Conservation (phyloP, 345 rosid genomes). For the Physaria fendleri region DNA sequence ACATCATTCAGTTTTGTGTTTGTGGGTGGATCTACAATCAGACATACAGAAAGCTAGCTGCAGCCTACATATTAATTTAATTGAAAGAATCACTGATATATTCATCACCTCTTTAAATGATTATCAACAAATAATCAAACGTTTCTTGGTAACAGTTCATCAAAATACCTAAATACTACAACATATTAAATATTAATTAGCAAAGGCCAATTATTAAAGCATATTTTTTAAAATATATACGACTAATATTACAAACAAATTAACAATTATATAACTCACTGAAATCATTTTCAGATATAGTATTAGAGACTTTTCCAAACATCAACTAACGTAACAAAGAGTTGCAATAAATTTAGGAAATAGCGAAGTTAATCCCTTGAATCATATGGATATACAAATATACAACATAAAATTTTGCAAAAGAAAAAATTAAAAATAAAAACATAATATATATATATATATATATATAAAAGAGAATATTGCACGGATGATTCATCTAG, state of each 20-base stretch:
- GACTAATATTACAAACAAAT: neutral
- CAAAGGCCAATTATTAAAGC: neutral
- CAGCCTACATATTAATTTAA: neutral
- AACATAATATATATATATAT: neutral
- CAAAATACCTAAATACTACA: neutral
- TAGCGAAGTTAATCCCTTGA: neutral
- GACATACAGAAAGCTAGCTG: neutral
- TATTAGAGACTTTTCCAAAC: neutral
- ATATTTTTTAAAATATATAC: too few species aligned
- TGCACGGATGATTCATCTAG: neutral
- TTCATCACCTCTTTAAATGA: too few species aligned
- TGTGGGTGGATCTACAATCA: slow-evolving; percentile 18
- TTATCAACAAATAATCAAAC: neutral
- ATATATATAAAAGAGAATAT: neutral
- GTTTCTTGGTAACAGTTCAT: neutral
- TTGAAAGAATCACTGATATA: too few species aligned
- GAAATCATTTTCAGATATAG: neutral
- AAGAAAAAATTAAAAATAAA: too few species aligned
- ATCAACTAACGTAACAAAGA: neutral
- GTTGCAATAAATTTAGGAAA: neutral
- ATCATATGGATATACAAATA: neutral
- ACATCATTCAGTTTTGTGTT: slow-evolving; percentile 13
- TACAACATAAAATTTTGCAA: too few species aligned
- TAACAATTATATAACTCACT: neutral
- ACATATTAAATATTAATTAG: too few species aligned